Conservation (phyloP, 2,329 filamentous ascomycete species). For the Lizonia empirigonia region DNA sequence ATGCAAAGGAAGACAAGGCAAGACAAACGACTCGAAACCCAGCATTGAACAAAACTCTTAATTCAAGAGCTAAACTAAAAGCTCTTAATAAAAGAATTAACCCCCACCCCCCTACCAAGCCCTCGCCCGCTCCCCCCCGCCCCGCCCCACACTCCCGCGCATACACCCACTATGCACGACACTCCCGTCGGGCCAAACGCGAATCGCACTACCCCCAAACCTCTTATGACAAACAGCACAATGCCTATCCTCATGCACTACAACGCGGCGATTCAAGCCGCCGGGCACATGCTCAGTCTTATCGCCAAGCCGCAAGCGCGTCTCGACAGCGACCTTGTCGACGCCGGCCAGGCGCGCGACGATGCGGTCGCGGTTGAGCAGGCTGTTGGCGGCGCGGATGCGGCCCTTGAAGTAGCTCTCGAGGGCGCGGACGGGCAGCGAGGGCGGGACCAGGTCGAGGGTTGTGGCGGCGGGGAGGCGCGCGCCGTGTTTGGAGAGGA, state of each 20-base stretch:
- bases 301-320: conserved; percentile 74
- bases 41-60: not conserved
- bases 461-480: conserved; percentile 87
- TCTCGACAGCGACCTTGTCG: conserved; percentile 77
- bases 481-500: conserved; percentile 91
- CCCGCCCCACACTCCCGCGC: conserved; percentile 38
- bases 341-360: conserved; percentile 77
- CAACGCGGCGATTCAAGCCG: conserved; percentile 70
- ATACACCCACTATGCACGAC: conserved; percentile 59
- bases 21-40: not conserved
- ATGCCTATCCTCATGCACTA: conserved; percentile 84
- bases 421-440: conserved; percentile 77
- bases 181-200: conserved; percentile 75
- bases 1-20: too few species aligned
- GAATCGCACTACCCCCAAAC: conserved; percentile 86
- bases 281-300: conserved; percentile 58
- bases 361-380: conserved; percentile 80
- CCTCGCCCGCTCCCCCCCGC: conserved; percentile 2
- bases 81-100: too few species aligned
- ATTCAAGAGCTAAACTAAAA: too few species aligned
- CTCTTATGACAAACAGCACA: conserved; percentile 94
- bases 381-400: conserved; percentile 82
- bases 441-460: conserved; percentile 80
- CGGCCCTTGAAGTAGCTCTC: conserved; percentile 91
- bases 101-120: conserved; percentile 2